phyloP scores from a whole-genome alignment of 2,329 filamentous ascomycete species.

The Fusarium camptoceras region DNA sequence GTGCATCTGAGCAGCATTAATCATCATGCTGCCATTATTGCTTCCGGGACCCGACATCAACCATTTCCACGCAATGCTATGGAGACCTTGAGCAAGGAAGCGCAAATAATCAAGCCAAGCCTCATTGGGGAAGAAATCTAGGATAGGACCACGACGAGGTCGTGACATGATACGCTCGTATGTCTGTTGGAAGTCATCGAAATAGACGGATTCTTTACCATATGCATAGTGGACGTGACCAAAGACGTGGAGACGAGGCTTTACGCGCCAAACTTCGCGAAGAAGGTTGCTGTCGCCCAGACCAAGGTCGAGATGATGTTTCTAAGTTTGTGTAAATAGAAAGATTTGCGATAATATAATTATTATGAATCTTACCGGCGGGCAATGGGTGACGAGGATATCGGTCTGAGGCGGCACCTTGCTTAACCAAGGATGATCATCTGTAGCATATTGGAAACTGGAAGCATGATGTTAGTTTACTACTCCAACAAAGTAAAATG shows the following conservation, averaged over 20 bases:
- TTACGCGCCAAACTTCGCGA: conserved; percentile 78
- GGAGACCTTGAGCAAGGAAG: conserved; percentile 59
- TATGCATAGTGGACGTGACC: conserved; percentile 85
- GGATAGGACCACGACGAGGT: conserved; percentile 56
- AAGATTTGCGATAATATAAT: not conserved
- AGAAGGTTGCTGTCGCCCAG: conserved; percentile 79
- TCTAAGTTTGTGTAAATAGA: conserved; percentile 52
- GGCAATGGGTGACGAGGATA: conserved; percentile 83
- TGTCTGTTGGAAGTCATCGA: conserved; percentile 77
- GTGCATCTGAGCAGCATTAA: conserved; percentile 69
- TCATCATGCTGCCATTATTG: conserved; percentile 63
- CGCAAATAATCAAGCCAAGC: conserved; percentile 61
- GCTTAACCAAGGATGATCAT: conserved; percentile 76
- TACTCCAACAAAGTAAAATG: not conserved
- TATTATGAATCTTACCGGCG: conserved; percentile 64
- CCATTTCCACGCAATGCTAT: conserved; percentile 66
- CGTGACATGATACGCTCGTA: conserved; percentile 74
- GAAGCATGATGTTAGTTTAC: conserved; percentile 12
- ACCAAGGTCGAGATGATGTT: conserved; percentile 75
- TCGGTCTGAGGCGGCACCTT: conserved; percentile 79
- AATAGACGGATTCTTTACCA: conserved; percentile 76
- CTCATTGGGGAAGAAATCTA: conserved; percentile 59
- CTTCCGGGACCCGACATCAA: conserved; percentile 65
- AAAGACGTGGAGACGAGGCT: conserved; percentile 82
- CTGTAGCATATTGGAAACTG: conserved; percentile 78